Evolutionary conservation across 495 filamentous ascomycete species (phyloP).

Genomic region (Penicillium subrubescens): DNA sequence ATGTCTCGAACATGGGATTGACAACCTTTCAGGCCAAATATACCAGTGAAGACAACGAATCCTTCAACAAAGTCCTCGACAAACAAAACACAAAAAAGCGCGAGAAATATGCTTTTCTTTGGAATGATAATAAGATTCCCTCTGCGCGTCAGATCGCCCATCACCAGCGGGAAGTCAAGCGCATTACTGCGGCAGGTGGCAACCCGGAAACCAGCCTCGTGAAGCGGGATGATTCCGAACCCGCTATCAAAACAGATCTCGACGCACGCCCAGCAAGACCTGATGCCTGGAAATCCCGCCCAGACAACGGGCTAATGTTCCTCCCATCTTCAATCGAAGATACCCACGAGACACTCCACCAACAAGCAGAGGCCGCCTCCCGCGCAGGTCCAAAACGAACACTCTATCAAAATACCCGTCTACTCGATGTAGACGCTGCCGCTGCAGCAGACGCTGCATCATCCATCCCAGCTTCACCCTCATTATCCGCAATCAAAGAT

Average conservation of each 20-base stretch:
- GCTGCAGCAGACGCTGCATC: constrained; percentile 35
- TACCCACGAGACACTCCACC: constrained; percentile 61
- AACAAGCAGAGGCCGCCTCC: constrained; percentile 69
- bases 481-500: constrained; percentile 80
- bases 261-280: constrained; percentile 77
- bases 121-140: constrained; percentile 84
- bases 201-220: constrained; percentile 47
- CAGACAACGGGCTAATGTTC: constrained; percentile 90
- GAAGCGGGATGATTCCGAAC: constrained; percentile 20
- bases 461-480: constrained; percentile 68
- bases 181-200: constrained; percentile 53
- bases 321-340: constrained; percentile 69
- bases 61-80: constrained; percentile 89
- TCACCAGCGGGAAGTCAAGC: constrained; percentile 64
- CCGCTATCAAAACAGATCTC: constrained; percentile 59
- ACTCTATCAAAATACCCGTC: constrained; percentile 79
- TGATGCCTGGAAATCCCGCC: constrained; percentile 70
- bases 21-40: constrained; percentile 87
- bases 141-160: constrained; percentile 84
- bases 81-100: constrained; percentile 82
- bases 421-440: constrained; percentile 40
- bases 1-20: constrained; percentile 77
- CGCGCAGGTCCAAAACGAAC: constrained; percentile 76
- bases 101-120: constrained; percentile 85
- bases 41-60: constrained; percentile 96